Percentiles rank a stretch among this genome's conserved stretches.
Conservation (phyloP, 805 yeast species). For the Metschnikowia arizonensis region DNA sequence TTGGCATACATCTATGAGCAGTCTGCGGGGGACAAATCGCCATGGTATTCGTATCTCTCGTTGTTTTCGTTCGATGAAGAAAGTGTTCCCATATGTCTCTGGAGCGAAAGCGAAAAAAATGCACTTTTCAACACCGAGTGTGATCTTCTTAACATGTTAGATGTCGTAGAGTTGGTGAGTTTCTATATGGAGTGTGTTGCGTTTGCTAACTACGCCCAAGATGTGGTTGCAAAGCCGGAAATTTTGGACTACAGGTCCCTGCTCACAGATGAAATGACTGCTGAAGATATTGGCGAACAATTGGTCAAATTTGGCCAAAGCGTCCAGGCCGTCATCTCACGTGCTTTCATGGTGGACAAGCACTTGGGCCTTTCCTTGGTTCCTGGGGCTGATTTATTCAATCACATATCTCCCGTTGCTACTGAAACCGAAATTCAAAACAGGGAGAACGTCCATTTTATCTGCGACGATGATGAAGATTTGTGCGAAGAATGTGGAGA, state of each 20-base stretch:
- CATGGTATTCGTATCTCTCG: constrained; percentile 69
- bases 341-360: constrained; percentile 79
- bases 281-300: constrained; percentile 12
- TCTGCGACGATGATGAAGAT: constrained; percentile 21
- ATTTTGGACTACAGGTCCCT: constrained; percentile 22
- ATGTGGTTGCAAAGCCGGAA: constrained; percentile 33
- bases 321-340: constrained; percentile 60
- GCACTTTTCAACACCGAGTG: constrained; percentile 59
- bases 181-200: constrained; percentile 38
- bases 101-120: constrained; percentile 50
- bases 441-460: constrained; percentile 48
- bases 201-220: constrained; percentile 35
- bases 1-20: constrained; percentile 71
- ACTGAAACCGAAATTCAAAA: constrained; percentile 13
- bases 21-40: constrained; percentile 56
- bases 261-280: neutral
- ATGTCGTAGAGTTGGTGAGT: constrained; percentile 38
- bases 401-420: constrained; percentile 50
- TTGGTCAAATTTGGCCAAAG: constrained; percentile 52
- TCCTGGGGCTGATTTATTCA: constrained; percentile 89
- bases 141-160: constrained; percentile 56
- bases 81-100: constrained; percentile 57
- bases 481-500: constrained; percentile 19
- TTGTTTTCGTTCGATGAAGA: constrained; percentile 43
- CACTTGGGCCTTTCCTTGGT: constrained; percentile 74